These are phyloP conservation scores for Phytophthora constricta DNA, from an alignment of 352 stramenopile genomes.

Conservation along the genomic window DNA sequence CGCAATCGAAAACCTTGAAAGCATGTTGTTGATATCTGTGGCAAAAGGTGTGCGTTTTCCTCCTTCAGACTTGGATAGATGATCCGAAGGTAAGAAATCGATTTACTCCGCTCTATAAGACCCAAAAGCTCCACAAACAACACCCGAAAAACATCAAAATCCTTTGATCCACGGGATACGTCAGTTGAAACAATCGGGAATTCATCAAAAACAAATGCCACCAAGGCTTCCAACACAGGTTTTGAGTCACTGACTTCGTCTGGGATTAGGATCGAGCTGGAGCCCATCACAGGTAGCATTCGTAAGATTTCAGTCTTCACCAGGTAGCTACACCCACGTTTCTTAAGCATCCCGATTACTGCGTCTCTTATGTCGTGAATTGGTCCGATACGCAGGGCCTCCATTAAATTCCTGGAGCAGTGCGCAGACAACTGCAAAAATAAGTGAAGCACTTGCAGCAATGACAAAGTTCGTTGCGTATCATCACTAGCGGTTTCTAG, in stretches of 20 bases:
- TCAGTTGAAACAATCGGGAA: conserved; percentile 83
- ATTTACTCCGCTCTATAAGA: conserved; percentile 63
- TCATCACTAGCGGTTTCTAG: conserved; percentile 28
- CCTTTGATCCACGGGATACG: conserved; percentile 61
- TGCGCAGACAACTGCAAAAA: conserved; percentile 51
- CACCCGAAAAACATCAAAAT: conserved; percentile 68
- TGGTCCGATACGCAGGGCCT: conserved; percentile 33
- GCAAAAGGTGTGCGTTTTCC: conserved; percentile 55
- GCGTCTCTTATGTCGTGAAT: conserved; percentile 50
- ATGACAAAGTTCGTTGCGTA: conserved; percentile 42
- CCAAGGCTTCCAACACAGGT: conserved; percentile 40
- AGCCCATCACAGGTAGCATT: conserved; percentile 45
- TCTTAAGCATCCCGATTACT: conserved; percentile 45
- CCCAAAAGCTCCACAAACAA: conserved; percentile 59
- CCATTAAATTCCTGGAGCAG: conserved; percentile 42
- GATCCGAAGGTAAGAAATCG: conserved; percentile 50
- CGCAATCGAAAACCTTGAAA: conserved; percentile 46
- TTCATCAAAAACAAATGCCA: conserved; percentile 68
- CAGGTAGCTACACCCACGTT: conserved; percentile 51
- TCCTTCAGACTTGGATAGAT: conserved; percentile 76
- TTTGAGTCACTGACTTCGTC: conserved; percentile 15
- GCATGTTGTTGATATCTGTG: conserved; percentile 52
- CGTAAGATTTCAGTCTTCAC: conserved; percentile 67
- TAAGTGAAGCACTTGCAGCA: conserved; percentile 52
- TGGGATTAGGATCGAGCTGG: conserved; percentile 14